Conservation (phyloP, 2,329 filamentous ascomycete species). For the Thelonectria blattea region DNA sequence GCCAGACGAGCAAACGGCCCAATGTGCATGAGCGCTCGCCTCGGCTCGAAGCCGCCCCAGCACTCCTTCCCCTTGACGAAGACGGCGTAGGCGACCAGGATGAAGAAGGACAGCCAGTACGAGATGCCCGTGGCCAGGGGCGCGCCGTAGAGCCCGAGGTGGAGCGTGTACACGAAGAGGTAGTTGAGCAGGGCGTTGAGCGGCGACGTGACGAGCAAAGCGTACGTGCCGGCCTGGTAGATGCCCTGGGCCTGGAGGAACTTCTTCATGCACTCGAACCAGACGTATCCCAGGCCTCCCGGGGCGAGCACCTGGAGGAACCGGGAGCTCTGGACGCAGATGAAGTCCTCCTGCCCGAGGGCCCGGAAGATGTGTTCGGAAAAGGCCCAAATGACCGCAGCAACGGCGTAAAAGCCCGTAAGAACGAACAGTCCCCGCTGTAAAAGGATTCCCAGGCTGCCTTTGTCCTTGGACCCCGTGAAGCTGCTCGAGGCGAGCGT, state of each 20-base stretch:
- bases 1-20: slow-evolving; percentile 76
- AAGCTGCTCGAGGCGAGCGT: slow-evolving; percentile 84
- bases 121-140: slow-evolving; percentile 83
- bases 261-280: slow-evolving; percentile 86
- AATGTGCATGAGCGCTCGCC: slow-evolving; percentile 69
- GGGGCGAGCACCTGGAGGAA: slow-evolving; percentile 79
- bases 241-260: slow-evolving; percentile 88
- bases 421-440: slow-evolving; percentile 79
- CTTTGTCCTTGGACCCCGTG: slow-evolving; percentile 79
- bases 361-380: slow-evolving; percentile 76
- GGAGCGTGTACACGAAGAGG: slow-evolving; percentile 75
- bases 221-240: slow-evolving; percentile 84
- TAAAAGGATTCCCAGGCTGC: slow-evolving; percentile 78
- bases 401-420: slow-evolving; percentile 72
- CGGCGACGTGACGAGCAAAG: slow-evolving; percentile 81
- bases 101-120: slow-evolving; percentile 83
- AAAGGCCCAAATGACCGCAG: slow-evolving; percentile 75
- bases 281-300: slow-evolving; percentile 84
- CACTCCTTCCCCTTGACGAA: slow-evolving; percentile 75
- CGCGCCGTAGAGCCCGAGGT: slow-evolving; percentile 76
- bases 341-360: slow-evolving; percentile 78
- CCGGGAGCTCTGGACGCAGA: slow-evolving; percentile 73
- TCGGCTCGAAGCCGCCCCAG: slow-evolving; percentile 76
- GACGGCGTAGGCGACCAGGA: slow-evolving; percentile 74
- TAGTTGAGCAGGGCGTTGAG: slow-evolving; percentile 83